Percentiles rank a stretch among this genome's conserved stretches.
phyloP scores from a whole-genome alignment of 2,329 filamentous ascomycete genomes.

The Ciborinia camelliae region DNA sequence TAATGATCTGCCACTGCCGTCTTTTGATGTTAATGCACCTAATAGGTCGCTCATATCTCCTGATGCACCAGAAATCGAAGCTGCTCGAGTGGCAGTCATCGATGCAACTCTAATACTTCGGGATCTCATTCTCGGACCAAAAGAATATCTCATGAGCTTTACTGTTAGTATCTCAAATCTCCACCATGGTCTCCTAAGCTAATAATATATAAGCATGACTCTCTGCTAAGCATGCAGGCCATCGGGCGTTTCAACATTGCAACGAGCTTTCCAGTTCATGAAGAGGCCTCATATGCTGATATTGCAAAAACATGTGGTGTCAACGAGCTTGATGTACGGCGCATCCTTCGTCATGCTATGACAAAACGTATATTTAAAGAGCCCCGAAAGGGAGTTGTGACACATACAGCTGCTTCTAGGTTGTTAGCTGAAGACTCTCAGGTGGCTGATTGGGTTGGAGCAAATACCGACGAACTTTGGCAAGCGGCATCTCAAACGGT shows the following conservation, averaged over 20 bases:
- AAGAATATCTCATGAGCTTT: not conserved
- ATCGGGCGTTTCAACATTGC: constrained; percentile 29
- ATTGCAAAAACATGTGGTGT: constrained; percentile 25
- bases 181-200: not conserved
- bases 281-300: constrained; percentile 26
- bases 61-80: not conserved
- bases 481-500: not conserved
- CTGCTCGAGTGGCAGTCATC: not conserved
- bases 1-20: not conserved
- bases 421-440: constrained; percentile 25
- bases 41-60: not conserved
- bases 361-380: constrained; percentile 30
- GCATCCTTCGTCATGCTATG: constrained; percentile 31
- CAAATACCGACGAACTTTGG: not conserved
- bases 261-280: constrained; percentile 22
- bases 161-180: not conserved
- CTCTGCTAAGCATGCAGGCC: constrained; percentile 25
- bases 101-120: constrained; percentile 1
- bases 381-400: constrained; percentile 22
- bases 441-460: constrained; percentile 12
- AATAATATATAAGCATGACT: not conserved
- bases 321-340: constrained; percentile 18
- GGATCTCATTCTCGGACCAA: not conserved
- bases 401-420: constrained; percentile 28
- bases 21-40: constrained; percentile 1